Evolutionary conservation across 108 stramenopile species (phyloP), one percentile per base, ranked within the genome.

Genomic region (Nitzschia sp.): DNA sequence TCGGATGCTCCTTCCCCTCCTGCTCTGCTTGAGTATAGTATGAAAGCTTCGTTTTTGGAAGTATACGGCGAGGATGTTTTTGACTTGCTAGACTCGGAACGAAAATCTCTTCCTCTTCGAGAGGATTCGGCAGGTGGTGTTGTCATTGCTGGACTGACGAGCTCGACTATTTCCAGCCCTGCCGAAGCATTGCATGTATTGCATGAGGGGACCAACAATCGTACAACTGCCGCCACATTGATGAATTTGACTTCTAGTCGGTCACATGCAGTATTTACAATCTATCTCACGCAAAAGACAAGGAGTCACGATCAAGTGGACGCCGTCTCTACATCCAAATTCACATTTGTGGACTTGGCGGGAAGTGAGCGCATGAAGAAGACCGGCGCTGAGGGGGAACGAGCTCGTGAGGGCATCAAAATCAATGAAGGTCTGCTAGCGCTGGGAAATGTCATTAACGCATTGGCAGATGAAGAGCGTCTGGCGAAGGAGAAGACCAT

Each of bases 401-500:
- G 94, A 30, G 82, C 88, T 46, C 77, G 80, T 35, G 95, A 98
- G 76, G 98, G 96, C 15, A 97, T 98, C 63, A 91, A 91, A 60
- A 93, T 98, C 79, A 98, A 98, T 69, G 90, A 96, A 71, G 97
- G 98, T 0, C 91, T 99, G 0, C 78, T 99, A 32, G 97, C 96
- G 3, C 82, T 99, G 15, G 98, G 98, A 45, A 99, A 98, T 71
- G 98, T 99, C 2, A 99, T 99, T 53, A 96, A 96, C 73, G 97
- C 97, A 6, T 88, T 99, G 32, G 97, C 92, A 0, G 96, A 97
- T 69, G 95, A 97, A 29, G 90, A 86, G 45, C 69, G 83, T 11
- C 28, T 87, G 27, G 56, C 73, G 9, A 80, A 79, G 45, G 87
- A 87, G 21, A 90, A 80, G 65, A 88, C 82, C 31, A 72, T 85